Base-by-base conservation (phyloP, 1,139 yeast genomes). In the Taphrina pruni region DNA sequence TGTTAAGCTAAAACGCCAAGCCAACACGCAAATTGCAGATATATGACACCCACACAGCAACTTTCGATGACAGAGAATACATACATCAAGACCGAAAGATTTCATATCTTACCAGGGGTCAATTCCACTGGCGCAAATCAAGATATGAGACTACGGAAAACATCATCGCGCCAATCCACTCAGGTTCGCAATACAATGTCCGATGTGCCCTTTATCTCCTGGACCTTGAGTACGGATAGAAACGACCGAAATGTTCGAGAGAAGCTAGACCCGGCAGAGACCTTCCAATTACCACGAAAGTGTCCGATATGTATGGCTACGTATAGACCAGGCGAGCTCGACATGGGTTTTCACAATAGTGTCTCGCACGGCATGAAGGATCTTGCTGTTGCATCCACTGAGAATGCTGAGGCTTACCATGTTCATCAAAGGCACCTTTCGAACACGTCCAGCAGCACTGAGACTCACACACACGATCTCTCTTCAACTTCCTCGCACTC, bases 281-380 rank as follows among this genome's bases (percentile, higher is more conserved):
- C 36, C 11, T 8, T n/a, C 12, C 36, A 54, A 14, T 11, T 54
- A 35, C 58, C 58, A 36, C 58, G 58, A 17, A 54, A 54, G 43
- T 54, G 58, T 54, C 36, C 58, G 8, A 54, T 54, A 2, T 54
- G 58, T 43, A n/a, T 54, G 11, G 43, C 11, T 9, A n/a, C 43
- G 14, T 54, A 54, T 17, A 36, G 17, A 8, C 58, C 58, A 26
- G 58, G 12, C 11, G 43, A 54, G 5, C 6, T 54, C 6, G 21
- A 36, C 26, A 54, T n/a, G 14, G 41, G 1, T 20, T 2, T 21
- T 2, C 11, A 39, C 14, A 39, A 39, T 14, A 9, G 2, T 2
- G 6, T 39, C 6, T 14, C 43, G 14, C 43, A 14, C 14, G 14
- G 14, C 43, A 14, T 11, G 14, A 11, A 50, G 36, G 54, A 26